Evolutionary conservation across 371 early-diverging fungal genomes (phyloP).

Genomic region (Mortierella sp.): DNA sequence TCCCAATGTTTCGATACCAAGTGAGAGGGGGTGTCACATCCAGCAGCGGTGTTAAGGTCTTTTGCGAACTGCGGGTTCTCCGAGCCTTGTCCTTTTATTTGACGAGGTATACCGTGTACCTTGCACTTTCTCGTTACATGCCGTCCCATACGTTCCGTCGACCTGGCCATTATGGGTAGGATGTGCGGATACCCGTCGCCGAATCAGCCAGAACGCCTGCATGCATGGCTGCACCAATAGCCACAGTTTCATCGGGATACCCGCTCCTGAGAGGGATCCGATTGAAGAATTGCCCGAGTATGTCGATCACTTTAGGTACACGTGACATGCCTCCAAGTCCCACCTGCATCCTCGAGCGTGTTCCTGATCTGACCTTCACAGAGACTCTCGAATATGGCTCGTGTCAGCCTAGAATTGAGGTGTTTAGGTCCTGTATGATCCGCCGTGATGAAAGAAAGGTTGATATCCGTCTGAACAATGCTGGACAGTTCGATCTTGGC

Average conservation of each 20-base stretch:
- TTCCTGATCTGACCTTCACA: slow-evolving; percentile 85
- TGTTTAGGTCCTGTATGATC: slow-evolving; percentile 96
- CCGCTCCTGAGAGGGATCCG: slow-evolving; percentile 93
- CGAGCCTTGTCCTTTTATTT: no score
- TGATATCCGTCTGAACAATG: slow-evolving; percentile 93
- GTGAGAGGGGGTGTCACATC: slow-evolving; percentile 99
- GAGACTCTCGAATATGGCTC: slow-evolving; percentile 91
- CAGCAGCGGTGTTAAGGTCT: no score
- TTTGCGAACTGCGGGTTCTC: no score
- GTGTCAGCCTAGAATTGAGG: slow-evolving; percentile 93
- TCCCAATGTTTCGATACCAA: slow-evolving; percentile 98
- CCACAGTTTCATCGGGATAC: slow-evolving; percentile 99
- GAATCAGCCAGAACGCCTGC: slow-evolving; percentile 98
- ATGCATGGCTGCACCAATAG: slow-evolving; percentile 99
- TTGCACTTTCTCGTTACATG: no score
- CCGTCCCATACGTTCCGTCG: no score
- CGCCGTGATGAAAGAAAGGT: slow-evolving; percentile 95
- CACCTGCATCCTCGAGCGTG: slow-evolving; percentile 96
- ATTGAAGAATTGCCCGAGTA: slow-evolving; percentile 91
- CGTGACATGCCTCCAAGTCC: slow-evolving; percentile 99
- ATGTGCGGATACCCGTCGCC: slow-evolving; percentile 92
- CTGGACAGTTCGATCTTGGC: slow-evolving; percentile 98
- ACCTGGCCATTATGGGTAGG: no score
- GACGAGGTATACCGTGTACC: no score
- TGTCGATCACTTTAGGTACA: slow-evolving; percentile 97